Percentiles rank a stretch among this genome's conserved stretches.
Evolutionary conservation across 768 basidiomycete genomes (phyloP).

Genomic region (Albatrellus ellisii): DNA sequence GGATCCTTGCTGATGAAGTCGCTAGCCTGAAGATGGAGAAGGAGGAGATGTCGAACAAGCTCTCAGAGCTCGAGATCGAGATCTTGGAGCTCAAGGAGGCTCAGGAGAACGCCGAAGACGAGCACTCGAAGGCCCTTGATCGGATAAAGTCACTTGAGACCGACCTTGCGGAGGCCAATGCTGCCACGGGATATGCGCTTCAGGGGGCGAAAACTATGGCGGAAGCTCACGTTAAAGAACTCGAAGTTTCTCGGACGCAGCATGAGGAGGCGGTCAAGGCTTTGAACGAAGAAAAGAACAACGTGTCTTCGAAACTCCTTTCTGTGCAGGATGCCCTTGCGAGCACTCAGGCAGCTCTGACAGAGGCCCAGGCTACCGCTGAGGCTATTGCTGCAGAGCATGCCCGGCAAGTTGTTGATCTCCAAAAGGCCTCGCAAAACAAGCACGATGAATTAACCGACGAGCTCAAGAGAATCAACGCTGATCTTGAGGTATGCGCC

Average conservation of each 20-base stretch:
- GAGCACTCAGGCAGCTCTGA: constrained; percentile 32
- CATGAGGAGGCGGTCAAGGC: constrained; percentile 35
- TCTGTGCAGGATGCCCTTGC: constrained; percentile 25
- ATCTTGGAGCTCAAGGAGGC: constrained; percentile 64
- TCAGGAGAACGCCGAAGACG: constrained; percentile 52
- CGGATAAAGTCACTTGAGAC: constrained; percentile 40
- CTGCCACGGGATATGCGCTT: constrained; percentile 33
- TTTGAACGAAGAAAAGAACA: constrained; percentile 24
- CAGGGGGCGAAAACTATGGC: constrained; percentile 37
- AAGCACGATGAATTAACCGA: constrained; percentile 39
- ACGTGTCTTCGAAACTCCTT: constrained; percentile 9
- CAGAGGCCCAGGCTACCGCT: constrained; percentile 29
- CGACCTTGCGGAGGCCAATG: constrained; percentile 35
- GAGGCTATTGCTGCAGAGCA: constrained; percentile 35
- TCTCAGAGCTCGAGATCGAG: constrained; percentile 76
- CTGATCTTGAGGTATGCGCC: constrained; percentile 52
- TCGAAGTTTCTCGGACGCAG: constrained; percentile 27
- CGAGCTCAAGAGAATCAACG: constrained; percentile 39
- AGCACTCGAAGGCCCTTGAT: constrained; percentile 29
- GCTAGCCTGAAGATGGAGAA: constrained; percentile 44
- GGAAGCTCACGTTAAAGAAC: constrained; percentile 26
- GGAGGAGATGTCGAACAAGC: constrained; percentile 54
- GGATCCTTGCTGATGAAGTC: constrained; percentile 36
- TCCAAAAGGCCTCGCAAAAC: constrained; percentile 34
- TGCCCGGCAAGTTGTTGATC: constrained; percentile 34